These are phyloP conservation scores for Paracamarosporium sp. DNA, from an alignment of 2,329 filamentous ascomycete species.

Conservation along the genomic window DNA sequence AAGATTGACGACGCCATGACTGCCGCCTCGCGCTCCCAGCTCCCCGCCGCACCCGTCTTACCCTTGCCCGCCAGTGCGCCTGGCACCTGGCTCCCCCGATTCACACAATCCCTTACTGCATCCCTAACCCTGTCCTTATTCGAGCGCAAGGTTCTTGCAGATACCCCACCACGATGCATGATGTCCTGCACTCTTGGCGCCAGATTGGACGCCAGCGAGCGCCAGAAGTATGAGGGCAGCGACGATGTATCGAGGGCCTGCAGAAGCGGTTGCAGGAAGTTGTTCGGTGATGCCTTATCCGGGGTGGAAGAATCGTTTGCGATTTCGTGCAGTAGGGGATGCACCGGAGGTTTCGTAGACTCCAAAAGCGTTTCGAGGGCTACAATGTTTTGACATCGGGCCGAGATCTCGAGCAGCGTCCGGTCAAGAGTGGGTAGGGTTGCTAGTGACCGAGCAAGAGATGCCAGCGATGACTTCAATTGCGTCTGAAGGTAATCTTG, in stretches of 20 bases:
- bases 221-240: conserved; percentile 91
- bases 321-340: conserved; percentile 66
- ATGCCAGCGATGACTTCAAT: conserved; percentile 78
- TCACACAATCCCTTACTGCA: conserved; percentile 81
- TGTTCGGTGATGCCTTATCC: conserved; percentile 34
- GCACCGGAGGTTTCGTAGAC: conserved; percentile 69
- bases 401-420: conserved; percentile 80
- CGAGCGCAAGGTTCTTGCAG: conserved; percentile 77
- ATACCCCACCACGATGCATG: conserved; percentile 79
- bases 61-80: conserved; percentile 56
- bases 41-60: conserved; percentile 55
- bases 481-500: conserved; percentile 84
- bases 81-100: conserved; percentile 75
- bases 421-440: conserved; percentile 83
- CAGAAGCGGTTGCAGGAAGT: conserved; percentile 76
- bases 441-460: conserved; percentile 76
- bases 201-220: conserved; percentile 80
- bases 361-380: conserved; percentile 81
- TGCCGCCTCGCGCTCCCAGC: conserved; percentile 89
- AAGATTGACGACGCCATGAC: conserved; percentile 92
- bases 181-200: conserved; percentile 84
- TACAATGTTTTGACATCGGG: conserved; percentile 89
- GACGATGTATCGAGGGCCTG: conserved; percentile 84
- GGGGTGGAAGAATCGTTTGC: neutral
- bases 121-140: conserved; percentile 79